These are phyloP conservation scores for Iberis pinnata DNA, from an alignment of 345 rosid species.

Conservation along the genomic window DNA sequence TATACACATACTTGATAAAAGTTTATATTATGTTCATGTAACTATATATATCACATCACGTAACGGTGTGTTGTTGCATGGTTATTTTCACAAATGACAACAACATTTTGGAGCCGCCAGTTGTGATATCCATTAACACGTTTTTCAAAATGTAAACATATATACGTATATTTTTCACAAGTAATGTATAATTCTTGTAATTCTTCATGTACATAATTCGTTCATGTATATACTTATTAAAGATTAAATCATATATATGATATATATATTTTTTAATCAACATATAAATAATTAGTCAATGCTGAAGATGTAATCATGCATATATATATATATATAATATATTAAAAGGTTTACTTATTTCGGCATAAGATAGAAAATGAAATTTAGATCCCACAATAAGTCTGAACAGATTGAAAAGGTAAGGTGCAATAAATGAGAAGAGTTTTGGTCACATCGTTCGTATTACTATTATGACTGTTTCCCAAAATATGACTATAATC, in stretches of 20 bases:
- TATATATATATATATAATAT: too few species aligned
- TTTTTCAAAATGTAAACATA: constrained; percentile 12
- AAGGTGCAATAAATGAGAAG: constrained; percentile 27
- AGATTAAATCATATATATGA: too few species aligned
- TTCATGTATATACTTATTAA: constrained; percentile 5
- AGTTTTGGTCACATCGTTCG: constrained; percentile 16
- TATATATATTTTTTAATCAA: constrained; percentile 1
- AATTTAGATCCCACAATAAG: constrained; percentile 12
- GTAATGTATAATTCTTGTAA: constrained; percentile 13
- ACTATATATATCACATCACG: constrained; percentile 25
- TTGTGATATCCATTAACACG: constrained; percentile 18
- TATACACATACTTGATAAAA: constrained; percentile 3
- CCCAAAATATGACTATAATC: constrained; percentile 28
- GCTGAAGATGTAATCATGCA: background rate
- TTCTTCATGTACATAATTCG: constrained; percentile 6
- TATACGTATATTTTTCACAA: too few species aligned
- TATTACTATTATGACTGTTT: constrained; percentile 27
- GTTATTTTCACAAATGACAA: constrained; percentile 29
- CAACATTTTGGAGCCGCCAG: constrained; percentile 25
- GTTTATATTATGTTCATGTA: constrained; percentile 8
- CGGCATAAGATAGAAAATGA: background rate
- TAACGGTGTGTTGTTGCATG: constrained; percentile 29
- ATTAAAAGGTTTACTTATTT: background rate
- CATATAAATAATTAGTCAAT: background rate
- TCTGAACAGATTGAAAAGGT: constrained; percentile 26